These are phyloP conservation scores for Morella rubra DNA, from an alignment of 306 rosid species.

Conservation along the genomic window DNA sequence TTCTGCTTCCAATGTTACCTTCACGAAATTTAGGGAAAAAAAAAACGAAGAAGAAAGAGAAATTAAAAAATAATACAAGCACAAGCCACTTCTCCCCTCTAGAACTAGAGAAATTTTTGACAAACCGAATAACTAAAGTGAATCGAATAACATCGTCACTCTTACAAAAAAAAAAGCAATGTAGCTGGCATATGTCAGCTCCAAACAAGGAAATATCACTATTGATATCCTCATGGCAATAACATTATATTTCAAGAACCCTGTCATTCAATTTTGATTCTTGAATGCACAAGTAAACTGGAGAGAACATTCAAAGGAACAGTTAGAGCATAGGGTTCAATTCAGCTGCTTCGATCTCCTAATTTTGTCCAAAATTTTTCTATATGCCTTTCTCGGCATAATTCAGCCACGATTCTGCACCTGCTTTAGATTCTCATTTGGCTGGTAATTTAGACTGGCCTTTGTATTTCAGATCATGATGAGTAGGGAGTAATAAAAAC, in stretches of 20 bases:
- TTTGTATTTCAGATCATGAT: not conserved
- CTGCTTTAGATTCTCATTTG: not conserved
- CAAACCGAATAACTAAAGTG: no score
- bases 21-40: not conserved
- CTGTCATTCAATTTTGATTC: not conserved
- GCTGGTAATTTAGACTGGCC: not conserved
- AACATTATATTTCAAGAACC: not conserved
- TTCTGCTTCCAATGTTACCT: constrained; percentile 97
- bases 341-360: not conserved
- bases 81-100: not conserved
- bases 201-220: not conserved
- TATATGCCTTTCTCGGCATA: not conserved
- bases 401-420: not conserved
- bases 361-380: not conserved
- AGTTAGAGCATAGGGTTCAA: not conserved
- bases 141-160: not conserved
- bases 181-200: not conserved
- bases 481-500: not conserved
- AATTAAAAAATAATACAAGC: not conserved
- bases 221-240: not conserved
- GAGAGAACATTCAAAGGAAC: not conserved
- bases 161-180: not conserved
- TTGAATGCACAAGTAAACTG: not conserved
- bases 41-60: not conserved
- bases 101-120: not conserved